Base-by-base conservation (phyloP, 2,329 filamentous ascomycete species). In the Claviceps capensis region DNA sequence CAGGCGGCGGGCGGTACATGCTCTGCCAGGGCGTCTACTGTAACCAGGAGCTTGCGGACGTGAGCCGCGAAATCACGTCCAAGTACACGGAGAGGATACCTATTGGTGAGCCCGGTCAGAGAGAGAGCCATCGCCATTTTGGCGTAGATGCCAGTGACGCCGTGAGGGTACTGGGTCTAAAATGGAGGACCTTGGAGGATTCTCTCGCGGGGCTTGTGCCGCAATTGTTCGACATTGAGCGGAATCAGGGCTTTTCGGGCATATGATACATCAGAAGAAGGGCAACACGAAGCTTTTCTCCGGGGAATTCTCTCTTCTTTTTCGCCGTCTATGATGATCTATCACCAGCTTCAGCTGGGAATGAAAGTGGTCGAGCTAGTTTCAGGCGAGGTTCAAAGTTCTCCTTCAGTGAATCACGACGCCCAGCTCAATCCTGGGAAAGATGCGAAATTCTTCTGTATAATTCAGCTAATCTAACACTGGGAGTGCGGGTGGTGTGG, bases 1-100 rank as follows among this genome's bases (percentile, higher is more conserved):
- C 78, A 1, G 79, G 76, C 0, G 71, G 73, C 38, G 76, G 82
- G 63, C 73, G 84, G 1, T 86, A 84, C 67, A 82, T 83, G 44
- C 76, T 81, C 0, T 74, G 66, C 13, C 60, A 63, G 8, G 63
- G 60, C 40, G 63, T 62, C 49, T 70, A 62, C 57, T 65, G 61
- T 53, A 69, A 68, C 57, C 69, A 68, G 57, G 62, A 60, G 51
- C 63, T 71, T 16, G 69, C 65, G 0, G 69, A 73, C 45, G 52
- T 65, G 16, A 59, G 65, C 54, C 53, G 65, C 34, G 50, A 57
- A 51, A 51, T 57, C 52, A 30, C 63, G 42, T 56, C 63, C 48
- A 56, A 60, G 56, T 47, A 62, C 57, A 48, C 49, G 4, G 55
- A 56, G 2, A 58, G 63, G 11, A 60, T 73, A 23, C 69, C 70